phyloP scores from a whole-genome alignment of 306 rosid genomes.

The Astragalus glycyphyllos region DNA sequence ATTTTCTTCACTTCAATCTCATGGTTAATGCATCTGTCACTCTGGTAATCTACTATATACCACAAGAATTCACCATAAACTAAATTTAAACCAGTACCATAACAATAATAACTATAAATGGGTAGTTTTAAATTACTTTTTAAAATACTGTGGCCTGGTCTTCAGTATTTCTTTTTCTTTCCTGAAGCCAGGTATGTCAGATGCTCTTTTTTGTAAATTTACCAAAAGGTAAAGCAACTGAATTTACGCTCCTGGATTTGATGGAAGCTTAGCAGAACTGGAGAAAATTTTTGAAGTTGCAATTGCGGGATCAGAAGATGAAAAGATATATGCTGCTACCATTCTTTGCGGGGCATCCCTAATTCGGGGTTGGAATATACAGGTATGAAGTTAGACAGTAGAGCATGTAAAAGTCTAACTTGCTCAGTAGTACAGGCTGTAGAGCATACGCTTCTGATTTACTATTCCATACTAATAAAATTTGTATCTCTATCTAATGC shows the following conservation, averaged over 20 bases:
- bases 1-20: conserved; percentile 29
- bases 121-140: conserved; percentile 47
- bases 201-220: conserved; percentile 91
- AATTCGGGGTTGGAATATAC: conserved; percentile 92
- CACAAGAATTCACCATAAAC: conserved; percentile 35
- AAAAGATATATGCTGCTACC: conserved; percentile 90
- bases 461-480: conserved; percentile 41
- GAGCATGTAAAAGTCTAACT: conserved; percentile 18
- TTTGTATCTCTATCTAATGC: conserved; percentile 49
- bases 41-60: conserved; percentile 24
- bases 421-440: conserved; percentile 21
- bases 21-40: conserved; percentile 24
- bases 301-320: conserved; percentile 83
- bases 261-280: conserved; percentile 99
- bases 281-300: conserved; percentile 88
- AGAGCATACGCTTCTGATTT: conserved; percentile 17
- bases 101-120: conserved; percentile 37
- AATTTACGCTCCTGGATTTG: conserved; percentile 98
- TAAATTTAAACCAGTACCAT: conserved; percentile 29
- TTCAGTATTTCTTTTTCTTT: conserved; percentile 76
- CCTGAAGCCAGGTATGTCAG: conserved; percentile 92
- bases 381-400: conserved; percentile 59
- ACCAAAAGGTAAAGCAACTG: conserved; percentile 89
- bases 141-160: conserved; percentile 64
- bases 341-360: conserved; percentile 96